Conservation (phyloP, 2,329 filamentous ascomycete genomes). For the Plectosphaerella cucumerina region DNA sequence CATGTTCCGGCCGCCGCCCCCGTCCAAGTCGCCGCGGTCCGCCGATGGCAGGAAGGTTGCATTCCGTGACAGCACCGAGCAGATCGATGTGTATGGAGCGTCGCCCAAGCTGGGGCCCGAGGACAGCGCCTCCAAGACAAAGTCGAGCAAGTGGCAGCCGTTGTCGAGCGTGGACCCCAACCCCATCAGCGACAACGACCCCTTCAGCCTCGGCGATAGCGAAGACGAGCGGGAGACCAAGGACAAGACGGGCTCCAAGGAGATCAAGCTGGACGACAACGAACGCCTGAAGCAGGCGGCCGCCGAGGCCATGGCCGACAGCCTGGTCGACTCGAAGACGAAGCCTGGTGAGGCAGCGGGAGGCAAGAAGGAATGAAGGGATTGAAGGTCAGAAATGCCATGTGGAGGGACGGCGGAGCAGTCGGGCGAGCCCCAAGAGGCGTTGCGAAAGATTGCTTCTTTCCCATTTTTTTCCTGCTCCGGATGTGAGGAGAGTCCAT, state of each 20-base stretch:
- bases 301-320: slow-evolving; percentile 56
- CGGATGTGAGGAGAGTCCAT: no score
- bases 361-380: slow-evolving; percentile 26
- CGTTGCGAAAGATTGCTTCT: no score
- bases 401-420: no score
- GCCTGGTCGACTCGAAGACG: slow-evolving; percentile 38
- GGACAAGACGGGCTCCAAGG: slow-evolving; percentile 49
- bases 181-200: slow-evolving; percentile 68
- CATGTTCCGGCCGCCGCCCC: slow-evolving; percentile 67
- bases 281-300: slow-evolving; percentile 64
- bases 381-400: no score
- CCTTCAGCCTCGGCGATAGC: slow-evolving; percentile 92
- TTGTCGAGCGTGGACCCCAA: slow-evolving; percentile 75
- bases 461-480: no score
- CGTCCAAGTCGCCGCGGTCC: slow-evolving; percentile 46
- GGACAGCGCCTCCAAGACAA: slow-evolving; percentile 49
- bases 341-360: slow-evolving; percentile 18
- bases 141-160: slow-evolving; percentile 95
- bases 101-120: slow-evolving; percentile 53
- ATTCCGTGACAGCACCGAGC: slow-evolving; percentile 64
- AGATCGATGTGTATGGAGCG: slow-evolving; percentile 71
- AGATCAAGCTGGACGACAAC: slow-evolving; percentile 50
- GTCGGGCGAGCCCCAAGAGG: no score
- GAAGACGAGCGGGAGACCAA: slow-evolving; percentile 86
- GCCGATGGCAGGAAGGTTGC: slow-evolving; percentile 48